These are phyloP conservation scores for Hypomyces perniciosus DNA, from an alignment of 2,329 filamentous ascomycete genomes.

Conservation along the genomic window DNA sequence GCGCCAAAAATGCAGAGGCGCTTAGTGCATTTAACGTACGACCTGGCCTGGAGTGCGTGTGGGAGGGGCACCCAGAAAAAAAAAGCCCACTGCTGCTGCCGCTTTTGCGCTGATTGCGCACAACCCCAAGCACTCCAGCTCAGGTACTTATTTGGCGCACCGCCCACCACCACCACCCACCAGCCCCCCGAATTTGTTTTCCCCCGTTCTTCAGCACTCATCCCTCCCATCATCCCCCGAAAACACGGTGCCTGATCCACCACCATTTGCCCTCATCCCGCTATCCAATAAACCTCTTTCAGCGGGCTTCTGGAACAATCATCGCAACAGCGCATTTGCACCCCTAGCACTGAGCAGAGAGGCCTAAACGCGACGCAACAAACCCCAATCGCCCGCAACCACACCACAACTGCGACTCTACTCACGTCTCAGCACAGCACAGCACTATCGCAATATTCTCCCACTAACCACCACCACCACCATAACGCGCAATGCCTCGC, in stretches of 20 bases:
- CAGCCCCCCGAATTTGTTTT: slow-evolving; percentile 25
- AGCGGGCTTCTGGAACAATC: slow-evolving; percentile 8
- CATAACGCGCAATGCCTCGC: slow-evolving; percentile 35
- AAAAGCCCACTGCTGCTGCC: slow-evolving; percentile 18
- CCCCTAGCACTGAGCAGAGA: background rate
- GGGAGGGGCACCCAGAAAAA: slow-evolving; percentile 7
- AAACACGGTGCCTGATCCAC: slow-evolving; percentile 14
- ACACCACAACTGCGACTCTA: background rate
- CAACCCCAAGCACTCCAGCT: slow-evolving; percentile 16
- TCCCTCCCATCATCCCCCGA: slow-evolving; percentile 22
- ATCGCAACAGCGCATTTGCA: slow-evolving; percentile 6
- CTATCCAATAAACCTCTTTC: slow-evolving; percentile 9
- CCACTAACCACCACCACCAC: slow-evolving; percentile 5
- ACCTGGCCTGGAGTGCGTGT: slow-evolving; percentile 7
- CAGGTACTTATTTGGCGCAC: slow-evolving; percentile 32
- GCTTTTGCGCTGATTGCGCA: slow-evolving; percentile 29
- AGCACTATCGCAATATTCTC: background rate
- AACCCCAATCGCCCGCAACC: background rate
- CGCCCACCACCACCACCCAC: slow-evolving; percentile 26
- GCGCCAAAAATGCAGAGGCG: slow-evolving; percentile 6
- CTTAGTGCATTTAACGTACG: slow-evolving; percentile 9
- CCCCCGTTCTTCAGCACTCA: slow-evolving; percentile 26
- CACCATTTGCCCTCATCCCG: slow-evolving; percentile 15
- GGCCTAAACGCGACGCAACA: background rate
- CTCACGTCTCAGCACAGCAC: background rate